Evolutionary conservation across 2,329 filamentous ascomycete species (phyloP).

Genomic region (Aspergillus puulaauensis): DNA sequence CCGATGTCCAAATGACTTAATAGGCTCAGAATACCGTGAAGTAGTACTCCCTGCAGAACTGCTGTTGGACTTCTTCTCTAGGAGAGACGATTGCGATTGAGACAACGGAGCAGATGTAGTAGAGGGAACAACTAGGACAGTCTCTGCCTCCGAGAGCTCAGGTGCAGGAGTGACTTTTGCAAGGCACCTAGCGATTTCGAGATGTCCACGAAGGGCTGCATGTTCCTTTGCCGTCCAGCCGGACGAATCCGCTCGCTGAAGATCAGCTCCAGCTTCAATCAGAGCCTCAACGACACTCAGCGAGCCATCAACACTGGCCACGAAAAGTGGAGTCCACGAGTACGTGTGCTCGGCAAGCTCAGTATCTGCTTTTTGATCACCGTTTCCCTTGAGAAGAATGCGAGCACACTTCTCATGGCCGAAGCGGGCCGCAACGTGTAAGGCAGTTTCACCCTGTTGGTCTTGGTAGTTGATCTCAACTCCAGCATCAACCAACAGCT

Average conservation of each 20-base stretch:
- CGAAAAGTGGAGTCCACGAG: slow-evolving; percentile 92
- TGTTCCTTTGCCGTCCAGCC: slow-evolving; percentile 96
- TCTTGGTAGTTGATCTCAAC: slow-evolving; percentile 94
- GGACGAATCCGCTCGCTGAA: slow-evolving; percentile 74
- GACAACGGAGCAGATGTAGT: slow-evolving; percentile 35
- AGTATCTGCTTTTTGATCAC: slow-evolving; percentile 70
- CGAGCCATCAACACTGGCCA: slow-evolving; percentile 87
- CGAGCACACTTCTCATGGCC: slow-evolving; percentile 79
- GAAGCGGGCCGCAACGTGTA: slow-evolving; percentile 88
- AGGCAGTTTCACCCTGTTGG: slow-evolving; percentile 81
- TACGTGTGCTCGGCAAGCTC: slow-evolving; percentile 81
- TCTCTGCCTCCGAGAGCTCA: slow-evolving; percentile 33
- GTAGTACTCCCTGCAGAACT: slow-evolving; percentile 40
- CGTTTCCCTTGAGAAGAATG: slow-evolving; percentile 69
- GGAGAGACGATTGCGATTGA: slow-evolving; percentile 40
- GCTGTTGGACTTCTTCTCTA: slow-evolving; percentile 43
- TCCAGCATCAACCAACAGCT: slow-evolving; percentile 82
- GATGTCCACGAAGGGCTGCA: slow-evolving; percentile 83
- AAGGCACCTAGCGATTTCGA: slow-evolving; percentile 73
- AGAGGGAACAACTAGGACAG: slow-evolving; percentile 29
- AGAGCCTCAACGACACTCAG: slow-evolving; percentile 72
- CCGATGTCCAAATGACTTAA: slow-evolving; percentile 94
- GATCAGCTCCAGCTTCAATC: slow-evolving; percentile 73
- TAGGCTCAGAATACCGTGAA: slow-evolving; percentile 61
- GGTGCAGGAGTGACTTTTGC: slow-evolving; percentile 54